Base-by-base conservation (phyloP, 257 asterid genomes). In the Vinca minor region DNA sequence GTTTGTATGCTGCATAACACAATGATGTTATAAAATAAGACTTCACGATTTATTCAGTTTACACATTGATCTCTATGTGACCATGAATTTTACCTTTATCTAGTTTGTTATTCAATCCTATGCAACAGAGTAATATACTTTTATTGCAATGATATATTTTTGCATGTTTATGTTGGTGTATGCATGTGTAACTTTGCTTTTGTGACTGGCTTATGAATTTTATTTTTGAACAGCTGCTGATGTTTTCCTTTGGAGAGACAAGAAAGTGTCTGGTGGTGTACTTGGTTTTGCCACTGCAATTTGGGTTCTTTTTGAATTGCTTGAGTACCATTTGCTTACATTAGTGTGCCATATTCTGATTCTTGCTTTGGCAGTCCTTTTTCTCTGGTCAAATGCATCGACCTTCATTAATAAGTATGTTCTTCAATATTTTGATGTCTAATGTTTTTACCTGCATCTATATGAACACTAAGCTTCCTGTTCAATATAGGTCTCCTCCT, bases 221-320 rank as follows among this genome's bases (percentile, higher is more conserved):
- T 59, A 13, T 35, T 62, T 64, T 69, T 14, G 57, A 46, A 71
- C 88, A 91, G 98, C 96, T 76, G 98, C 98, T 75, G 95, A 88
- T 68, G 73, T 91, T 73, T 88, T 84, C 78, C 79, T 91, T 15
- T 91, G 98, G 98, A 84, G 85, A 81, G 89, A 91, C 84, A 86
- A 86, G 85, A 91, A 88, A 72, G 50, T 84, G 66, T 65, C 98
- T 20, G 89, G 81, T 65, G 79, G 89, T 28, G 95, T 91, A 62
- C 81, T 91, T 48, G 95, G 95, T 68, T 66, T 91, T 70, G 95
- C 83, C 29, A 91, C 96, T 54, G 83, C 87, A 62, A 71, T 88
- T 70, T 91, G 95, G 95, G 91, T 91, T 80, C 84, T 91, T 48
- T 91, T 88, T 71, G 98, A 91, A 75, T 79, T 91, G 88, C 81